phyloP scores from a whole-genome alignment of 352 stramenopile genomes.

The Phytophthora sansomeana region DNA sequence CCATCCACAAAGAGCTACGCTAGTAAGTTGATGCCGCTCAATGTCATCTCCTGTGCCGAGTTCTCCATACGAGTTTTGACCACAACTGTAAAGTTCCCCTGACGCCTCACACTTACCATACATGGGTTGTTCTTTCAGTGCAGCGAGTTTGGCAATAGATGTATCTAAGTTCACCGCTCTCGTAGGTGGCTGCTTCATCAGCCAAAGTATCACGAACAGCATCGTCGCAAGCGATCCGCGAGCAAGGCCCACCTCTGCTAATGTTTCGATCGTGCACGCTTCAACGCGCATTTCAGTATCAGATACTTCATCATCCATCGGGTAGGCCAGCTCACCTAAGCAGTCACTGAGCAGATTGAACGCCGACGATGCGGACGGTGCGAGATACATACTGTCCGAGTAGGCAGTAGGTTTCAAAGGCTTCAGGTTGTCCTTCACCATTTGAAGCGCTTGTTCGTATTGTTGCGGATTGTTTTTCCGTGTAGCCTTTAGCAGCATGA shows the following conservation, averaged over 20 bases:
- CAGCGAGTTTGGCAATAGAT: slow-evolving; percentile 72
- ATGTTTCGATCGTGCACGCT: slow-evolving; percentile 71
- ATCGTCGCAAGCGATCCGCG: slow-evolving; percentile 78
- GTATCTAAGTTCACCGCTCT: slow-evolving; percentile 60
- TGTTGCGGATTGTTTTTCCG: slow-evolving; percentile 66
- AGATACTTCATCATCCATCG: background rate
- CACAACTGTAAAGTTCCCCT: slow-evolving; percentile 87
- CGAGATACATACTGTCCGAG: slow-evolving; percentile 85
- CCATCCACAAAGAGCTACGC: slow-evolving; percentile 81
- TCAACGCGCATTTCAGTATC: slow-evolving; percentile 45
- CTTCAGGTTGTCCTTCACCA: slow-evolving; percentile 76
- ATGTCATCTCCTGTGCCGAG: slow-evolving; percentile 88
- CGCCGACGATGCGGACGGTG: slow-evolving; percentile 69
- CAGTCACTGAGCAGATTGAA: slow-evolving; percentile 84
- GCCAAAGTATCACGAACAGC: slow-evolving; percentile 72
- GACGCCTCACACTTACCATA: slow-evolving; percentile 89
- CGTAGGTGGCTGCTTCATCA: slow-evolving; percentile 64
- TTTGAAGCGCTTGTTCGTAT: slow-evolving; percentile 75
- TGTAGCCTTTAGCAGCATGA: slow-evolving; percentile 78
- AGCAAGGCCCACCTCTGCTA: slow-evolving; percentile 77
- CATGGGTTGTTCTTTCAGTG: slow-evolving; percentile 86
- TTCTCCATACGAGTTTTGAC: slow-evolving; percentile 91
- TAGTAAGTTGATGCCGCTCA: slow-evolving; percentile 81
- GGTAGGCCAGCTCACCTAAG: slow-evolving; percentile 54
- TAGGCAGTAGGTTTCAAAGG: slow-evolving; percentile 84